Evolutionary conservation across 257 asterid genomes (phyloP).

Genomic region (Striga asiatica): DNA sequence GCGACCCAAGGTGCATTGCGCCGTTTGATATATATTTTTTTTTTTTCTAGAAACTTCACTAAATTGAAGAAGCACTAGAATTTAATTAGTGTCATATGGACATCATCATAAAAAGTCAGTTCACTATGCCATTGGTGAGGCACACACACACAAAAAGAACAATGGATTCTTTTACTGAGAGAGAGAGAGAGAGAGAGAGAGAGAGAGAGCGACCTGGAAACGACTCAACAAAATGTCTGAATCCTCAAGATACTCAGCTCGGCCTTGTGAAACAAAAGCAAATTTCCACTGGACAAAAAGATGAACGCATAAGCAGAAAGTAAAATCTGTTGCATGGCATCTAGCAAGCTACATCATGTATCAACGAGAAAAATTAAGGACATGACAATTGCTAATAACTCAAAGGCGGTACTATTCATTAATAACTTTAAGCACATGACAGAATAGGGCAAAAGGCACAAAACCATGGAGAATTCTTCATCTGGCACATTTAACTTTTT

Average conservation of each 20-base stretch:
- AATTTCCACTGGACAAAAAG: constrained; percentile 49
- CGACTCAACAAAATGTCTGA: constrained; percentile 35
- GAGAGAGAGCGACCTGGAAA: constrained; percentile 36
- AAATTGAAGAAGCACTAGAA: too few species aligned
- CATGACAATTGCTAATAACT: neutral
- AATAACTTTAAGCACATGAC: neutral
- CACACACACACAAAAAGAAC: neutral
- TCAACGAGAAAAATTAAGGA: constrained; percentile 9
- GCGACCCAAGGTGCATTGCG: too few species aligned
- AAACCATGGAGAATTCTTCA: constrained; percentile 44
- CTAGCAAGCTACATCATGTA: constrained; percentile 5
- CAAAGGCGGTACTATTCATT: neutral
- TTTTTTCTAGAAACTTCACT: too few species aligned
- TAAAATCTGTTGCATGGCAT: neutral
- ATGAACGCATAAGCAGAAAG: constrained; percentile 1
- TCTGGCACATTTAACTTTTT: constrained; percentile 42
- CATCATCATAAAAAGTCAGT: constrained; percentile 1
- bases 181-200: too few species aligned
- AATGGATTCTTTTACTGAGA: neutral
- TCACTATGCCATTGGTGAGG: neutral
- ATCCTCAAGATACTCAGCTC: constrained; percentile 46
- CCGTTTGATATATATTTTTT: too few species aligned
- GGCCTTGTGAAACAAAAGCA: constrained; percentile 39
- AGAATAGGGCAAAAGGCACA: constrained; percentile 1
- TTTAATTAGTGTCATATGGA: too few species aligned